These are phyloP conservation scores for Dalechampia spathulata DNA, from an alignment of 441 rosid genomes.

Conservation along the genomic window DNA sequence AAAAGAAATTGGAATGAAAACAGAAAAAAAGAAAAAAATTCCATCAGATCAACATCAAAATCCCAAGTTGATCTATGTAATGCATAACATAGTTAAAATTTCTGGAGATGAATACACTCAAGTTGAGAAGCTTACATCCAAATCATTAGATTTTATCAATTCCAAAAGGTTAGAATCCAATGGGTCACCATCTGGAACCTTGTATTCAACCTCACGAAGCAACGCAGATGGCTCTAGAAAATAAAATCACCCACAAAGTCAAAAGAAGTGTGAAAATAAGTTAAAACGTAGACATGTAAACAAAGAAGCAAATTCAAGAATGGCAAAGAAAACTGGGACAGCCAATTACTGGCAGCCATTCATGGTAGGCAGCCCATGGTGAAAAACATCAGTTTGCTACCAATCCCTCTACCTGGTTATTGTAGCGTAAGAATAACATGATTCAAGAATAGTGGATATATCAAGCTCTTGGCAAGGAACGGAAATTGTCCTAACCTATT, in stretches of 20 bases:
- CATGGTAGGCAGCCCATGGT: not conserved
- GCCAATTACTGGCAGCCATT: not conserved
- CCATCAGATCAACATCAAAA: slow-evolving; percentile 16
- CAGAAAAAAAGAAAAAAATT: not conserved
- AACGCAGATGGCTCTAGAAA: slow-evolving; percentile 35
- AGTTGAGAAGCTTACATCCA: slow-evolving; percentile 50
- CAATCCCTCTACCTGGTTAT: not conserved
- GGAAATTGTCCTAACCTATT: not conserved
- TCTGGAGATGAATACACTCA: not conserved
- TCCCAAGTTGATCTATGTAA: slow-evolving; percentile 8
- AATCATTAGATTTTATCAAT: slow-evolving; percentile 50
- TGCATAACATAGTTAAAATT: not conserved
- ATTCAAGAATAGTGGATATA: not conserved
- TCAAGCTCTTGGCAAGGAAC: not conserved
- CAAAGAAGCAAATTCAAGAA: not conserved
- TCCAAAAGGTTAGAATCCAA: slow-evolving; percentile 56
- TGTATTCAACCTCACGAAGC: slow-evolving; percentile 35
- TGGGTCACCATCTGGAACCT: slow-evolving; percentile 49
- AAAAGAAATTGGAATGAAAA: slow-evolving; percentile 15
- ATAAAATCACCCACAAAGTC: slow-evolving; percentile 1
- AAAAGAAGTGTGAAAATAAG: not conserved
- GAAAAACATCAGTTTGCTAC: not conserved
- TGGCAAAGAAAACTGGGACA: not conserved
- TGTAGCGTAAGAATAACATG: not conserved
- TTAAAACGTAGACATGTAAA: not conserved